Conservation (phyloP, 495 filamentous ascomycete genomes). For the Podospora fimiseda region DNA sequence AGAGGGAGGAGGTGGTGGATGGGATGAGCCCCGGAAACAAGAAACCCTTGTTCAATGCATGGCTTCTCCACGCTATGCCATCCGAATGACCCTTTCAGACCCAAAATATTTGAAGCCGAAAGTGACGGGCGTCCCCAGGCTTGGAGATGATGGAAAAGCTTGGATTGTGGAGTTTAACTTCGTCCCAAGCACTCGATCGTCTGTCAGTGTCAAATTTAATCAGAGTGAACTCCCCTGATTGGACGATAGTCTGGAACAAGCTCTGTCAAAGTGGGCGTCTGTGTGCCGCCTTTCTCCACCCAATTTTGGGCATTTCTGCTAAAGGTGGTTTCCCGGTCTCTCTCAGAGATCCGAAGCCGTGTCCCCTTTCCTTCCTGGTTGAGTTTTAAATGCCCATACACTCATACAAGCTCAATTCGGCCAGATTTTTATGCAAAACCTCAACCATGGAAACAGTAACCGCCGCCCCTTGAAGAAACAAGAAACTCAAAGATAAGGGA, state of each 20-base stretch:
- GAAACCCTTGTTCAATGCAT: background rate
- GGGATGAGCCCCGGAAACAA: slow-evolving; percentile 1
- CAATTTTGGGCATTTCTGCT: slow-evolving; percentile 10
- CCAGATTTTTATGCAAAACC: too few relatives aligned
- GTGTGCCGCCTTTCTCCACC: slow-evolving; percentile 5
- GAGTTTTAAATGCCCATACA: background rate
- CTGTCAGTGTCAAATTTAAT: slow-evolving; percentile 5
- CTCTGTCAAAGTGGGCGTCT: slow-evolving; percentile 5
- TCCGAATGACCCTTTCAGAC: slow-evolving; percentile 8
- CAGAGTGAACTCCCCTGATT: slow-evolving; percentile 5
- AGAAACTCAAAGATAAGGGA: too few relatives aligned
- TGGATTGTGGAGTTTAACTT: background rate
- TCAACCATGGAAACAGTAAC: too few relatives aligned
- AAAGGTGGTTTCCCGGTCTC: slow-evolving; percentile 3
- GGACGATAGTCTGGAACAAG: slow-evolving; percentile 6
- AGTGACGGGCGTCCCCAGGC: background rate
- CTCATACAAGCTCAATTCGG: background rate
- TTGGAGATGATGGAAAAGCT: background rate
- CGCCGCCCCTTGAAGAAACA: too few relatives aligned
- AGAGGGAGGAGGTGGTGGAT: too few relatives aligned
- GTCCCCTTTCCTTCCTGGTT: background rate
- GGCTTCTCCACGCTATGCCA: background rate
- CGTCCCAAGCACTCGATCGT: background rate
- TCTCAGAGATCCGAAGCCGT: slow-evolving; percentile 2
- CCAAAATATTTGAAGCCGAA: background rate